Base-by-base conservation (phyloP, 306 rosid genomes). In the Inga oerstediana region DNA sequence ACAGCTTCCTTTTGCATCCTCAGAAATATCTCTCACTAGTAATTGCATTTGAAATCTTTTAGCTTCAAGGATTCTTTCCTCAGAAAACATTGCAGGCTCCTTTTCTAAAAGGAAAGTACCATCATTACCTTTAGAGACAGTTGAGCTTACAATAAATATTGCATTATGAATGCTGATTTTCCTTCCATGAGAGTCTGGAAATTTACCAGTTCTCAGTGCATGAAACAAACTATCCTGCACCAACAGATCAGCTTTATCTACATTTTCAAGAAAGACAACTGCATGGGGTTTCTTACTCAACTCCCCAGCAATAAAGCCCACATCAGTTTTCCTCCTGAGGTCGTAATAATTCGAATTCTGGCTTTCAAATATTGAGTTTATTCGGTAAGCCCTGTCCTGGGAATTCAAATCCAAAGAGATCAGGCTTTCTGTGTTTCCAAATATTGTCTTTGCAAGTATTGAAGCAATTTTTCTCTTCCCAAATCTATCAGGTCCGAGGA, bases 401-500 rank as follows among this genome's bases (percentile, higher is more conserved):
- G 78, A 84, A 67, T 87, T 82, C 76, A 96, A 86, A 82, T 93
- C 97, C 66, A 91, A 87, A 64, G 89, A 84, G 65, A 96, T 92
- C 73, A 96, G 72, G 79, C 85, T 89, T 79, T 89, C 94, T 39
- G 79, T 41, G 70, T 90, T 82, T 75, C 94, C 94, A 81, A 81
- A 90, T 82, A 96, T 74, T 51, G 77, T 59, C 82, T 92, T 90
- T 3, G 97, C 93, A 67, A 96, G 97, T 70, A 92, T 89, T 54
- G 81, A 54, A 80, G 94, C 95, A 81, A 93, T 88, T 86, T 85
- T 93, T 88, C 30, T 87, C 89, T 96, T 93, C 45, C 98, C 98
- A 44, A 93, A 80, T 80, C 81, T 87, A 86, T 96, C 99, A 3
- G 92, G 96, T 71, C 99, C 99, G 46, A 90, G 86, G 77, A 96